Base-by-base conservation (phyloP, 225 moss, liverwort and hornwort genomes). In the Climacium dendroides region DNA sequence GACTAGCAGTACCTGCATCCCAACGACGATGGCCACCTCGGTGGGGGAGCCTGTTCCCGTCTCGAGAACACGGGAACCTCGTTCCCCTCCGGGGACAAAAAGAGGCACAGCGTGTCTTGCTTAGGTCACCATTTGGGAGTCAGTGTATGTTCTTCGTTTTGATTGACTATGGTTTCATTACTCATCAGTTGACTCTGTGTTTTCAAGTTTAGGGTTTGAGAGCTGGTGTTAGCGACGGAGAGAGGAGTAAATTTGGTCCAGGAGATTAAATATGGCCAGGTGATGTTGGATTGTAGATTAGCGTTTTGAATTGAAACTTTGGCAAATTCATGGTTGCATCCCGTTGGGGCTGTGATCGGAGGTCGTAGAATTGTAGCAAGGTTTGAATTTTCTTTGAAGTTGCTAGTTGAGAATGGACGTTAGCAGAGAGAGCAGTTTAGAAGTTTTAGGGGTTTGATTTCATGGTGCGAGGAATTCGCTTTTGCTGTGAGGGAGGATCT, bases 51-150 rank as follows among this genome's bases (percentile, higher is more conserved):
- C 10, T 43, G 89, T 91, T 91, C 91, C 87, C 91, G 9, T n/a
- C 12, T 34, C 64, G 73, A 18, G 88, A 90, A 86, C 88, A 79
- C 58, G 90, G 59, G 88, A 90, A 90, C 78, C 30, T 25, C 72
- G 88, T 88, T 87, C 75, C 84, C 84, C 2, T 55, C 47, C 9
- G 28, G 47, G 1, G 1, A 53, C n/a, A 5, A 6, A n/a, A n/a
- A 75, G 0, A 22, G 45, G 19, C 26, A 47, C 10, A 30, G 35
- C 8, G 32, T 50, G 20, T 53, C 10, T 37, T 15, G 23, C 39
- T 84, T 12, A 20, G 45, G 67, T 79, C 69, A 79, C 5, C 35
- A 26, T 57, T 30, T 13, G 6, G 25, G 77, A 55, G 34, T 30
- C 52, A 52, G 23, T 52, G 25, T 10, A 55, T 79, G 10, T 45